Evolutionary conservation across 331 rosid species (phyloP), one percentile per base, ranked within the genome.

Genomic region (Ulmus americana): DNA sequence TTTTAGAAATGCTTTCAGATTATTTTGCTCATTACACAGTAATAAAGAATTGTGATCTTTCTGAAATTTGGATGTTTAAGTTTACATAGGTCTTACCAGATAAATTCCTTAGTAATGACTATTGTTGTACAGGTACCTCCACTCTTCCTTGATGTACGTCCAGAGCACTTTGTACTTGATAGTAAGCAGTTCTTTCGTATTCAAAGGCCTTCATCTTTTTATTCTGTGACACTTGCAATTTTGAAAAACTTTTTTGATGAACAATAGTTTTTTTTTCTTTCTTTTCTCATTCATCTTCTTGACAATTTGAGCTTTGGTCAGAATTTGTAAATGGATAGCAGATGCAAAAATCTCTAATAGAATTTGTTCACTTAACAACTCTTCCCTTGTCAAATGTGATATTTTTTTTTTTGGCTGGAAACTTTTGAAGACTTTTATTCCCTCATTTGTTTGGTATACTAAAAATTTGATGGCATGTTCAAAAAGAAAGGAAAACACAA

Each of bases 81-180:
- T 5, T 5, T 15, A 5, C 7, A 8, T 54, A 10, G 49, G 14
- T 15, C 39, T 52, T 56, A 59, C 62, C 39, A 45, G 57, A 67
- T 6, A 44, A 38, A 18, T 74, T 74, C 8, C 51, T 67, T 45
- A 66, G 57, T 5, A 44, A 67, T 68, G 47, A 49, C 68, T 61
- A 61, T 70, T 67, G 62, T 69, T 60, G 64, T 44, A 22, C 80
- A 94, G 99, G 97, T 94, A 42, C 99, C 99, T 73, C 99, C 99
- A 49, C 96, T 90, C 14, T 94, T 94, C 79, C 85, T 94, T 80
- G 95, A 90, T 77, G 99, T 90, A 72, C 87, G 78, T 62, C 72
- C 90, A 13, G 76, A 85, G 62, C 97, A 94, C 77, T 79, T 84
- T 85, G 91, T 94, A 48, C 97, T 94, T 50, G 97, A 94, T 67